These are phyloP conservation scores for Xylaria sp. DNA, from an alignment of 495 filamentous ascomycete species.

Conservation along the genomic window DNA sequence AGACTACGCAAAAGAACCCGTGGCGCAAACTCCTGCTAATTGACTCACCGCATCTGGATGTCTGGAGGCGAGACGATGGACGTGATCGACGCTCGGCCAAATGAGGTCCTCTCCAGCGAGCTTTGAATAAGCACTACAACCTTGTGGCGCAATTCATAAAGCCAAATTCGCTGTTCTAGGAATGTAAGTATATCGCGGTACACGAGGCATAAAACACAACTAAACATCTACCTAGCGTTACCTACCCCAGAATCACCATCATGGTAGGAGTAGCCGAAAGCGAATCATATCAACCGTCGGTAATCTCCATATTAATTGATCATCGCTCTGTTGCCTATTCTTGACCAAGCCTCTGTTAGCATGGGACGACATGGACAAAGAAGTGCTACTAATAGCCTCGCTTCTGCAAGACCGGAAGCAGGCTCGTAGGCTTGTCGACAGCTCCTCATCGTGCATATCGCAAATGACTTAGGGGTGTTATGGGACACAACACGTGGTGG, in stretches of 20 bases:
- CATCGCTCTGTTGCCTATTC: neutral
- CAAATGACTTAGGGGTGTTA: slow-evolving; percentile 10
- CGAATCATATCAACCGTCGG: neutral
- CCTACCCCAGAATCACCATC: neutral
- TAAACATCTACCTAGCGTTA: too few relatives aligned
- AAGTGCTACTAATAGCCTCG: neutral
- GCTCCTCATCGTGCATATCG: neutral
- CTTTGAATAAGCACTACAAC: slow-evolving; percentile 6
- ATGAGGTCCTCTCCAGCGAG: neutral
- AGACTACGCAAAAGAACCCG: neutral
- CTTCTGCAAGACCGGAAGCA: neutral
- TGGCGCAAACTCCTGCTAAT: neutral
- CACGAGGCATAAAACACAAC: neutral
- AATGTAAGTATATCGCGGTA: neutral
- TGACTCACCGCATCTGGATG: slow-evolving; percentile 1
- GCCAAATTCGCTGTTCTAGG: neutral
- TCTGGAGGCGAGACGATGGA: neutral
- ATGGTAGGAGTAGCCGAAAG: neutral
- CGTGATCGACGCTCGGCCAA: neutral
- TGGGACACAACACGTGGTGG: slow-evolving; percentile 9
- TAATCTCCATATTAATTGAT: slow-evolving; percentile 3
- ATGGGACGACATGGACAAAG: neutral
- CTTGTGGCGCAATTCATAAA: neutral
- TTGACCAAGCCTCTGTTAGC: neutral
- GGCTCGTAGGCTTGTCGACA: too few relatives aligned